phyloP scores from a whole-genome alignment of 75 land plant genomes.

The Cunninghamia lanceolata region DNA sequence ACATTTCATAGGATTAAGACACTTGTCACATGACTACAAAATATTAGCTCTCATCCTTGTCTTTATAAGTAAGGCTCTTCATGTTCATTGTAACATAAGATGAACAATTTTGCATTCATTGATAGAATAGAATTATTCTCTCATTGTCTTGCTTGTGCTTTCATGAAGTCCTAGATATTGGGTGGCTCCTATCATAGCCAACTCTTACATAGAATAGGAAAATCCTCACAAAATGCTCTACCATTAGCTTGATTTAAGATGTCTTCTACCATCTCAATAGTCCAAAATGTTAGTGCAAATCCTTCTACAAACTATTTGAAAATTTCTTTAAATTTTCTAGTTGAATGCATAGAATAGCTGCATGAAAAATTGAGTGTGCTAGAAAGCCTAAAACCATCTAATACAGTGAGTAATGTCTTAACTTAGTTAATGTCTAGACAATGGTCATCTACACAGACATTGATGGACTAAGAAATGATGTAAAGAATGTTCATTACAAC shows the following conservation, averaged over 20 bases:
- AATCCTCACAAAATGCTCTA: no score
- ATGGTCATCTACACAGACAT: constrained; percentile 17
- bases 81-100: no score
- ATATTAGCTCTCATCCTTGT: no score
- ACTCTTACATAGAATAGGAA: no score
- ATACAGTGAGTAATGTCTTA: constrained; percentile 31
- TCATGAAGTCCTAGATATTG: no score
- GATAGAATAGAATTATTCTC: no score
- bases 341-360: background rate
- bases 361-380: constrained; percentile 15
- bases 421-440: constrained; percentile 31
- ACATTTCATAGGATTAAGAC: no score
- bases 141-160: no score
- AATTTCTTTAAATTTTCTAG: background rate
- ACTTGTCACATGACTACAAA: no score
- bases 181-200: no score
- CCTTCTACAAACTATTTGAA: background rate
- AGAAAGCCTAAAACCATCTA: constrained; percentile 28
- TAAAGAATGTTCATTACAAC: constrained; percentile 23
- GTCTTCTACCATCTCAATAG: background rate
- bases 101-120: no score
- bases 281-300: background rate
- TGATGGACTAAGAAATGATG: background rate
- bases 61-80: no score
- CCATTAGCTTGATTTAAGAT: background rate